phyloP scores from a whole-genome alignment of 1,139 yeast genomes.

The Candida sp. region DNA sequence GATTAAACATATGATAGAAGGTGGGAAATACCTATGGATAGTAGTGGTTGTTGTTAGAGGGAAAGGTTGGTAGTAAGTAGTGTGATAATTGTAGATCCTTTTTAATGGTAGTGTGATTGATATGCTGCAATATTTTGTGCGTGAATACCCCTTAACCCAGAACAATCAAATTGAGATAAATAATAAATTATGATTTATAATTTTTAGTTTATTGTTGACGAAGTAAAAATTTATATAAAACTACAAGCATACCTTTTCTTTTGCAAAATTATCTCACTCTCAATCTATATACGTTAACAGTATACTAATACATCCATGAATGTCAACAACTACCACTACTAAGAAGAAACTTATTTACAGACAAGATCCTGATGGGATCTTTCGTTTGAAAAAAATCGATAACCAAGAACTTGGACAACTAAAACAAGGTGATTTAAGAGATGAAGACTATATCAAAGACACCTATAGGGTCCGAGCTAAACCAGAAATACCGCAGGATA shows the following conservation, averaged over 20 bases:
- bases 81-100: background rate
- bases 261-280: no score
- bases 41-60: no score
- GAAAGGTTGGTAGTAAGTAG: background rate
- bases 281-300: background rate
- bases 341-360: conserved; percentile 35
- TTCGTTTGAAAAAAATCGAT: conserved; percentile 31
- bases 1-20: no score
- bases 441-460: no score
- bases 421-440: background rate
- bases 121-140: no score
- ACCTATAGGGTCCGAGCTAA: no score
- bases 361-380: conserved; percentile 42
- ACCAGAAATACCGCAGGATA: conserved; percentile 19
- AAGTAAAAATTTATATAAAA: background rate
- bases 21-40: no score
- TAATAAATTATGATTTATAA: background rate
- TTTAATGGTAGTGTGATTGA: no score
- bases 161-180: background rate
- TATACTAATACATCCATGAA: background rate
- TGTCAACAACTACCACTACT: conserved; percentile 10
- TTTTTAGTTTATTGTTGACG: background rate
- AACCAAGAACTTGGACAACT: conserved; percentile 16
- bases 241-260: background rate
- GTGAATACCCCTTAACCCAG: background rate